These are phyloP conservation scores for Hsuehochloa calcarea DNA, from an alignment of 176 grass and related monocot species.

Conservation along the genomic window DNA sequence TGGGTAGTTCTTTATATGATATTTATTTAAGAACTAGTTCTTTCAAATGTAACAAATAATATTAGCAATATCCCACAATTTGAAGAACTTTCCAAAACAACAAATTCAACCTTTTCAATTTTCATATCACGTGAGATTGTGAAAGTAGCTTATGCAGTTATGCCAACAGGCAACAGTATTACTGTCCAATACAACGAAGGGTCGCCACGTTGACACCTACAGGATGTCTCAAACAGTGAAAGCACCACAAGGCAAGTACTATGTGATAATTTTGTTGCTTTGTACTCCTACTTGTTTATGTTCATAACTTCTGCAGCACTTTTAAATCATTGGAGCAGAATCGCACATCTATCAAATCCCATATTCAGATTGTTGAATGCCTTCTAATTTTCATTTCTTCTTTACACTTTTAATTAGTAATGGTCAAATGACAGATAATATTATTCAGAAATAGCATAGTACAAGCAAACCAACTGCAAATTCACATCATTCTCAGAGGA, in stretches of 20 bases:
- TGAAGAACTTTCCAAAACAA: not conserved
- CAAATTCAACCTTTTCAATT: not conserved
- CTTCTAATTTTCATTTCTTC: no score
- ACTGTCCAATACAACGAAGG: conserved; percentile 18
- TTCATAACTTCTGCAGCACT: not conserved
- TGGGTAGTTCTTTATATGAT: not conserved
- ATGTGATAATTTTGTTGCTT: conserved; percentile 16
- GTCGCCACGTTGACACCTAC: conserved; percentile 17
- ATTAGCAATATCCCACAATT: not conserved
- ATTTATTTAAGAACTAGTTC: not conserved
- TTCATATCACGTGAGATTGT: not conserved
- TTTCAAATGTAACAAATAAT: not conserved
- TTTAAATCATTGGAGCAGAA: not conserved
- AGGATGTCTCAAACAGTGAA: conserved; percentile 26
- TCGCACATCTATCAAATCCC: not conserved
- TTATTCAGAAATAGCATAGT: no score
- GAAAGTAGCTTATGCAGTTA: not conserved
- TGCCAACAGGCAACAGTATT: not conserved
- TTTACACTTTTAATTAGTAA: not conserved
- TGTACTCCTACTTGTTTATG: not conserved
- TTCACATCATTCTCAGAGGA: not conserved
- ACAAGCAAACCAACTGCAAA: no score
- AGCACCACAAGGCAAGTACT: not conserved
- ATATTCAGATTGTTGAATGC: not conserved
- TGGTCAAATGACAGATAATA: not conserved